Evolutionary conservation across 495 filamentous ascomycete genomes (phyloP).

Genomic region (Penicillium waksmanii): DNA sequence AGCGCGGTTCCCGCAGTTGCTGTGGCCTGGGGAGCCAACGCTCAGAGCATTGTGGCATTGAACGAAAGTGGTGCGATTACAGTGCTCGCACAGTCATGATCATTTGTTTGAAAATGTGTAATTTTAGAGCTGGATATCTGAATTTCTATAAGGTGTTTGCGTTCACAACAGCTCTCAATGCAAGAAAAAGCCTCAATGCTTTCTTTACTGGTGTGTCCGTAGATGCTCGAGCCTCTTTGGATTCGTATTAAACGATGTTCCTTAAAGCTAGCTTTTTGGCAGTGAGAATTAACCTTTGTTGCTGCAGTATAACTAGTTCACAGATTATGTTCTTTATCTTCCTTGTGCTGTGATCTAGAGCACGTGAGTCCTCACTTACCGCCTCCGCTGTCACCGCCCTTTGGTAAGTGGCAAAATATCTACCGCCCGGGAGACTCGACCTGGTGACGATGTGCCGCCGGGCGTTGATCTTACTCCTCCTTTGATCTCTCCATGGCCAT

Average conservation of each 20-base stretch:
- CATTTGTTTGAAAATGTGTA: constrained; percentile 39
- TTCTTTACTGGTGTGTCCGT: background rate
- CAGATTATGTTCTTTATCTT: no score
- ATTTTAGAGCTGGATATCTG: constrained; percentile 34
- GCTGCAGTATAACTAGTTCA: no score
- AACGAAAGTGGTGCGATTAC: constrained; percentile 74
- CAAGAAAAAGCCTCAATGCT: constrained; percentile 11
- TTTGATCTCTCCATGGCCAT: constrained; percentile 9
- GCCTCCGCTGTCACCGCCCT: background rate
- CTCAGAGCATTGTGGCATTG: constrained; percentile 73
- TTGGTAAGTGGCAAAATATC: background rate
- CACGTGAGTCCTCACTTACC: background rate
- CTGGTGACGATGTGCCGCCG: background rate
- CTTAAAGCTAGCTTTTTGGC: background rate
- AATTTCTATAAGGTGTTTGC: constrained; percentile 30
- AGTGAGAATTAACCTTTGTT: no score
- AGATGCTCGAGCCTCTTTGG: no score
- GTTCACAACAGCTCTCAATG: constrained; percentile 24
- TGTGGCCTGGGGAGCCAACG: constrained; percentile 75
- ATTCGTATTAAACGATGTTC: background rate
- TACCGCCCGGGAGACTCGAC: constrained; percentile 4
- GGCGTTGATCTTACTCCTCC: background rate
- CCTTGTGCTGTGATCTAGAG: no score
- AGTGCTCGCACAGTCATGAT: constrained; percentile 57
- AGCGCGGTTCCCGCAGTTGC: constrained; percentile 73